These are phyloP conservation scores for Dichotomopilus funicola DNA, from an alignment of 2,329 filamentous ascomycete species.

Conservation along the genomic window DNA sequence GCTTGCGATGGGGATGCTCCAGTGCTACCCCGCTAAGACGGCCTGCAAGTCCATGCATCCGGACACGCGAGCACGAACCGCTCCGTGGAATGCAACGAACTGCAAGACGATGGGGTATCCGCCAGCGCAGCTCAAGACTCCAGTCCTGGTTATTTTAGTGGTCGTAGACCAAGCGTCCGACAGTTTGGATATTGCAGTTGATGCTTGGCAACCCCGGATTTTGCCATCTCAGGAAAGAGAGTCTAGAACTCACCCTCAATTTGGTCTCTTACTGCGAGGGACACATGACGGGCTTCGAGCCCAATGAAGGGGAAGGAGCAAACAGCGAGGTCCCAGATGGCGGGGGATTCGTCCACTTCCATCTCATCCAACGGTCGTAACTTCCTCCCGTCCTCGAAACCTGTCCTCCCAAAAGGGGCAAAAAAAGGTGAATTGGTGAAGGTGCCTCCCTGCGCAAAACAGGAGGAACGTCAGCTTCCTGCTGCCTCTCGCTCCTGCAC, in stretches of 20 bases:
- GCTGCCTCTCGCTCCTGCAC: no score
- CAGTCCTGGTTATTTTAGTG: neutral
- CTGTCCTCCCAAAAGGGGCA: no score
- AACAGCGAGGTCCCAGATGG: no score
- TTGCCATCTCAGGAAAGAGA: conserved; percentile 5
- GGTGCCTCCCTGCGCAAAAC: no score
- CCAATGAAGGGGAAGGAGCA: no score
- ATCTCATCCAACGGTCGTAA: no score
- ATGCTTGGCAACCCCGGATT: conserved; percentile 19
- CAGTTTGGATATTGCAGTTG: conserved; percentile 5
- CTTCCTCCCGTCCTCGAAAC: no score
- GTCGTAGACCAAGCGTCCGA: neutral
- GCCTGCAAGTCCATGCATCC: conserved; percentile 17
- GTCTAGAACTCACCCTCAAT: conserved; percentile 5
- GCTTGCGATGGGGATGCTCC: conserved; percentile 3
- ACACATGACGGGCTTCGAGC: no score
- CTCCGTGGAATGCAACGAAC: conserved; percentile 8
- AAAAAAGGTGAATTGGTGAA: no score
- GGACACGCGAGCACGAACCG: conserved; percentile 17
- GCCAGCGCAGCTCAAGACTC: conserved; percentile 6
- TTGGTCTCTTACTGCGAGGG: no score
- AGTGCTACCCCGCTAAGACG: conserved; percentile 13
- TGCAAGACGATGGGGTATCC: conserved; percentile 6
- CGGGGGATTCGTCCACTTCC: no score
- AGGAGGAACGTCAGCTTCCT: no score